Evolutionary conservation across 2,329 filamentous ascomycete genomes (phyloP), one percentile per base, ranked within the genome.

Genomic region (Penicillium rolfsii): DNA sequence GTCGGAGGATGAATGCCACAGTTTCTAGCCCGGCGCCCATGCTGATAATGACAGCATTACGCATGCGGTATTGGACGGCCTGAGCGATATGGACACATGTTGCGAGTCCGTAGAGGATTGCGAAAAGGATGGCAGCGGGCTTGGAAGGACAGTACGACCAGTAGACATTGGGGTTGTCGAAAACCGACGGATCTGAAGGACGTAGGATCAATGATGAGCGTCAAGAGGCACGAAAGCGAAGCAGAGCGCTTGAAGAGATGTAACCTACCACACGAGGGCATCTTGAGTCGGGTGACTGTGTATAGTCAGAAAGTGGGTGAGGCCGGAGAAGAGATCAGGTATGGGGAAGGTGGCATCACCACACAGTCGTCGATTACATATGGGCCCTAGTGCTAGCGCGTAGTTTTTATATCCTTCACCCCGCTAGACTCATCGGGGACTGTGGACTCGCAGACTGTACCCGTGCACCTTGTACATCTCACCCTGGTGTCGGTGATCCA

Each of bases 101-200:
- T 43, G 40, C 40, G 40, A 43, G 40, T 6, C 40, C 40, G 19
- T 43, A 43, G 40, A 43, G 40, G 4, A 43, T 43, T 43, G 40
- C 40, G 19, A 43, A 43, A 43, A 43, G 40, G 16, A 43, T 43
- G 40, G 40, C 40, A 43, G 40, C 40, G 14, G 40, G 40, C 40
- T 43, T 43, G 19, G 40, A 43, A 43, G 40, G 40, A 43, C 40
- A 43, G 40, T 43, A 43, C 40, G 40, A 43, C 40, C 40, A 43
- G 40, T 43, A 43, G 40, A 43, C 40, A 43, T 43, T 43, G 5
- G 40, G 40, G 40, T 43, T 43, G 14, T 43, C 16, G 40, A 43
- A 43, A 7, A 43, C 40, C 19, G 19, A 22, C 19, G 40, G 40
- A 22, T 43, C 40, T 43, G 40, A n/a, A 43, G 40, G 19, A 22